These are phyloP conservation scores for Centaurea solstitialis DNA, from an alignment of 129 eudicot species.

Conservation along the genomic window DNA sequence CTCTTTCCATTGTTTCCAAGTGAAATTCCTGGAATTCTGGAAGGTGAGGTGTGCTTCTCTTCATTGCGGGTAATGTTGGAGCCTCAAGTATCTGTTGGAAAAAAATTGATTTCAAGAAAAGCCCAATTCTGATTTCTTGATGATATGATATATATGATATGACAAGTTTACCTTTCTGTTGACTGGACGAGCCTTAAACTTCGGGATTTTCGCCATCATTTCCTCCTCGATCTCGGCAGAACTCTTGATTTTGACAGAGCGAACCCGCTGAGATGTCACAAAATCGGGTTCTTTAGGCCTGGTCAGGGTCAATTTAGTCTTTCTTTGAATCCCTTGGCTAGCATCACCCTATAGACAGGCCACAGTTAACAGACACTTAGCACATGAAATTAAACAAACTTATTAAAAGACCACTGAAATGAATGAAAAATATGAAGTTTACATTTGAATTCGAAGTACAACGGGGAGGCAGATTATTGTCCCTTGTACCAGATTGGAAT, in stretches of 20 bases:
- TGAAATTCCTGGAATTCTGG: slow-evolving; percentile 94
- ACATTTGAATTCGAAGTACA: slow-evolving; percentile 48
- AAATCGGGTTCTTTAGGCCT: slow-evolving; percentile 94
- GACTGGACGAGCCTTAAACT: slow-evolving; percentile 88
- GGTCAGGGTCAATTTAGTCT: slow-evolving; percentile 73
- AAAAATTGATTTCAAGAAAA: background rate
- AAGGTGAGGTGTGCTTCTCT: slow-evolving; percentile 77
- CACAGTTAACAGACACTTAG: background rate
- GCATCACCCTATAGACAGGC: slow-evolving; percentile 40
- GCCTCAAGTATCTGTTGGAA: slow-evolving; percentile 71
- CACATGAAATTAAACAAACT: background rate
- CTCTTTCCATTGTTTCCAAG: slow-evolving; percentile 89
- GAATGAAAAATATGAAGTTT: background rate
- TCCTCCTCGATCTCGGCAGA: slow-evolving; percentile 89
- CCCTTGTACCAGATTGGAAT: slow-evolving; percentile 88
- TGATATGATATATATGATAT: background rate
- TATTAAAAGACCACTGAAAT: background rate
- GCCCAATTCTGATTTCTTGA: background rate
- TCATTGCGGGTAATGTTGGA: slow-evolving; percentile 63
- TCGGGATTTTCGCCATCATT: slow-evolving; percentile 95
- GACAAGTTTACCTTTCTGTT: slow-evolving; percentile 65
- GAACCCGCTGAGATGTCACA: slow-evolving; percentile 82
- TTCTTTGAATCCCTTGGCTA: slow-evolving; percentile 46
- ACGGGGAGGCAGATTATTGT: slow-evolving; percentile 46
- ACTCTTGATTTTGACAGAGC: slow-evolving; percentile 66